Percentiles rank a stretch among this genome's conserved stretches.
phyloP scores from a whole-genome alignment of 1,139 yeast genomes.

The Suhomyces yuchorum region DNA sequence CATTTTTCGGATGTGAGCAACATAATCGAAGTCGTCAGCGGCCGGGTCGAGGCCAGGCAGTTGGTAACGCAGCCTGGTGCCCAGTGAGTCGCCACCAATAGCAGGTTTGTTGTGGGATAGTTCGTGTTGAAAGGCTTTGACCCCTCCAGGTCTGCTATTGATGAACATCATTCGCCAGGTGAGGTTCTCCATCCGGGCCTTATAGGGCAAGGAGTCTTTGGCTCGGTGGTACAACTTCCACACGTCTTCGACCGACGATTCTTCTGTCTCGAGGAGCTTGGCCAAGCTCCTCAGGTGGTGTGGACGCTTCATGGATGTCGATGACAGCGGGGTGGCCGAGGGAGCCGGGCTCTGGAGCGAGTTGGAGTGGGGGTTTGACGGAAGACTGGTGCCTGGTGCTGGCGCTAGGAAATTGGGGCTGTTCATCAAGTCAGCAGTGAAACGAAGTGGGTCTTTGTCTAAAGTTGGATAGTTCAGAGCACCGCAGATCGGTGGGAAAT shows the following conservation, averaged over 20 bases:
- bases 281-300: conserved; percentile 2
- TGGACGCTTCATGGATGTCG: conserved; percentile 2
- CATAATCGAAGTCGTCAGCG: conserved; percentile 63
- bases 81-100: neutral
- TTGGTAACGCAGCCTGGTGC: neutral
- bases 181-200: conserved; percentile 74
- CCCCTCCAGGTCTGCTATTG: conserved; percentile 28
- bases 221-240: conserved; percentile 85
- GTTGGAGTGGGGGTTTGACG: neutral
- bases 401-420: conserved; percentile 4
- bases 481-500: neutral
- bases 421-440: neutral
- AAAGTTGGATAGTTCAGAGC: neutral
- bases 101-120: neutral
- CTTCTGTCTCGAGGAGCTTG: conserved; percentile 24
- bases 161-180: conserved; percentile 86
- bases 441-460: neutral
- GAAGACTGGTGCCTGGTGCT: neutral
- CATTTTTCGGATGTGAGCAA: conserved; percentile 64
- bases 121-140: neutral
- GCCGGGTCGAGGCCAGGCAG: conserved; percentile 35
- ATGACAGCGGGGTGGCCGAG: conserved; percentile 12
- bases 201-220: conserved; percentile 74
- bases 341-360: conserved; percentile 12
- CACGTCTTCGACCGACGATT: conserved; percentile 55